Percentiles rank a stretch among this genome's conserved stretches.
These are phyloP conservation scores for Seiridium cupressi DNA, from an alignment of 2,329 filamentous ascomycete species.

Conservation along the genomic window DNA sequence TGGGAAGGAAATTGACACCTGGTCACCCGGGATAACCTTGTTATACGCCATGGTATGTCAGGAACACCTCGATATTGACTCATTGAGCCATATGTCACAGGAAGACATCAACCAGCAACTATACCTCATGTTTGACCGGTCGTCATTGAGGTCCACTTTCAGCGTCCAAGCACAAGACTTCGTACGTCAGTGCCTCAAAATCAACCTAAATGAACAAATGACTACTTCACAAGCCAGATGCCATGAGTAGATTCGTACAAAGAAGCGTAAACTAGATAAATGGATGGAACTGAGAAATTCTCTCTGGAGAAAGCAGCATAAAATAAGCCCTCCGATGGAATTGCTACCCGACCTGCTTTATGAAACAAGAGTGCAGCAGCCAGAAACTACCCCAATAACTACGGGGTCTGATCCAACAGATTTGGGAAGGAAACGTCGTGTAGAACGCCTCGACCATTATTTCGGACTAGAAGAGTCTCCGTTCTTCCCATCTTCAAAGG, in stretches of 20 bases:
- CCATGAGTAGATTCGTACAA: constrained; percentile 35
- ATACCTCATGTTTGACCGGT: constrained; percentile 6
- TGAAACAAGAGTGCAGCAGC: too few species aligned
- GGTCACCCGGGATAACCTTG: constrained; percentile 48
- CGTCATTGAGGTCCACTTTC: constrained; percentile 10
- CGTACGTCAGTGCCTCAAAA: constrained; percentile 31
- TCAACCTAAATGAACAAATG: constrained; percentile 28
- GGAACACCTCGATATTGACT: too few species aligned
- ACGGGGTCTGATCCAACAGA: too few species aligned
- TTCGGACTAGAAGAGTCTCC: too few species aligned
- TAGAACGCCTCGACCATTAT: too few species aligned
- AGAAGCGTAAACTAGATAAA: constrained; percentile 8
- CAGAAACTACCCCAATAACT: not conserved
- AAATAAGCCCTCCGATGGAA: constrained; percentile 20
- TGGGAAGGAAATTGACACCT: constrained; percentile 44
- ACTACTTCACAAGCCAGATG: constrained; percentile 28
- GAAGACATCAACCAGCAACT: constrained; percentile 17
- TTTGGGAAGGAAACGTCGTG: too few species aligned
- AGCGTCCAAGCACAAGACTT: constrained; percentile 24
- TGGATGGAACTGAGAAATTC: constrained; percentile 14
- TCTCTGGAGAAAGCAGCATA: constrained; percentile 7
- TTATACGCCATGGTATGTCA: constrained; percentile 27
- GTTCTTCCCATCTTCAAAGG: too few species aligned
- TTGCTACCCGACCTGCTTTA: constrained; percentile 15
- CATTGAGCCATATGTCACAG: constrained; percentile 23